Conservation (phyloP, 1,139 yeast species). For the Hemisphaericaspora subhashii region DNA sequence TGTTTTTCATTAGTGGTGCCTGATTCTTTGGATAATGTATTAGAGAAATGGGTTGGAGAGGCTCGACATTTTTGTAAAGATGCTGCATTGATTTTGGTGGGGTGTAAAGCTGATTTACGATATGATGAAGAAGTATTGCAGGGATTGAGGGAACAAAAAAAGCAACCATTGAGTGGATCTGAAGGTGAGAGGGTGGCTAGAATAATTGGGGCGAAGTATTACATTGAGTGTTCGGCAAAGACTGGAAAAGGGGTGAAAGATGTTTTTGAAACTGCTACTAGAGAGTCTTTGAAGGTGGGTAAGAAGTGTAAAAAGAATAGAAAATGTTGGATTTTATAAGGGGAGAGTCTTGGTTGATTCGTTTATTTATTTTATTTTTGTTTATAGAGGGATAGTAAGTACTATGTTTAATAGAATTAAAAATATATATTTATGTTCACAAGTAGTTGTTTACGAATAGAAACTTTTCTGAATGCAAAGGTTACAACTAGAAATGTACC, state of each 20-base stretch:
- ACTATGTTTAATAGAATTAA: too few relatives aligned
- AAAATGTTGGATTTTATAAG: neutral
- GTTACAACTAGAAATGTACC: too few relatives aligned
- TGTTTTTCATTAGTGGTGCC: slow-evolving; percentile 1
- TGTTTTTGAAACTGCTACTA: slow-evolving; percentile 95
- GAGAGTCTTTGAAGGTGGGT: slow-evolving; percentile 28
- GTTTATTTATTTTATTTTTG: too few relatives aligned
- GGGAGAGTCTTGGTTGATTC: neutral
- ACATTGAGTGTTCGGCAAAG: slow-evolving; percentile 92
- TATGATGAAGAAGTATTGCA: slow-evolving; percentile 21
- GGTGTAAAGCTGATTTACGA: slow-evolving; percentile 84
- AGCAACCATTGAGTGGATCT: slow-evolving; percentile 21
- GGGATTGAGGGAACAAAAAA: slow-evolving; percentile 19
- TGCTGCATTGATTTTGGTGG: slow-evolving; percentile 83
- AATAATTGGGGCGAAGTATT: slow-evolving; percentile 79
- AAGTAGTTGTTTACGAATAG: too few relatives aligned
- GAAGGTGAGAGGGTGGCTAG: slow-evolving; percentile 64
- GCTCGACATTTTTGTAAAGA: slow-evolving; percentile 92
- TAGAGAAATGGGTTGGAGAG: slow-evolving; percentile 81
- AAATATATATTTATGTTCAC: too few relatives aligned
- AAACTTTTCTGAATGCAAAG: too few relatives aligned
- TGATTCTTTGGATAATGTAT: neutral
- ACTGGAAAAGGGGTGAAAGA: slow-evolving; percentile 94
- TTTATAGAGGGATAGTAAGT: too few relatives aligned
- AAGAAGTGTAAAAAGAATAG: neutral